Conservation (phyloP, 164 flowering plant genomes). For the Echeveria elegans region DNA sequence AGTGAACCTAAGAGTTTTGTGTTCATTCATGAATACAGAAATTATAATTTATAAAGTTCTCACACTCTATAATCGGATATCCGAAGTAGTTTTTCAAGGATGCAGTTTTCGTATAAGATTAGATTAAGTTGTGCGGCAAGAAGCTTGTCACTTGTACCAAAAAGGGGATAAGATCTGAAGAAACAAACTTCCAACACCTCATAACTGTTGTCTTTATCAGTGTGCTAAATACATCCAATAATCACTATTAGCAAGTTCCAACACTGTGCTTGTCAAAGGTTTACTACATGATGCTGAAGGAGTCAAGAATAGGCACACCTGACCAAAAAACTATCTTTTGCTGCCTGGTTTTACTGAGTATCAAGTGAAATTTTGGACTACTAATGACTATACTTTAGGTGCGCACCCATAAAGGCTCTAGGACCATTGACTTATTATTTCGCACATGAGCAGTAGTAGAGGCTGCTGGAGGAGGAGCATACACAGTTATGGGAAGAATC, state of each 20-base stretch:
- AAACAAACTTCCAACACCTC: too few species aligned
- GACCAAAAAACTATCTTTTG: not conserved
- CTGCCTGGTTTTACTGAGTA: not conserved
- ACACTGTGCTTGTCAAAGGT: not conserved
- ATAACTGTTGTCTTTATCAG: too few species aligned
- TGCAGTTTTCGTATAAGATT: too few species aligned
- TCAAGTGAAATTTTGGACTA: not conserved
- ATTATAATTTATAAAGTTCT: too few species aligned
- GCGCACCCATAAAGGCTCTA: slow-evolving; percentile 68
- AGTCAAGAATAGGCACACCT: not conserved
- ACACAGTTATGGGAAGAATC: slow-evolving; percentile 91
- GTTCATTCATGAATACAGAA: too few species aligned
- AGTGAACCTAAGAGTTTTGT: too few species aligned
- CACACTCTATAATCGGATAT: too few species aligned
- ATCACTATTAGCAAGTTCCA: not conserved
- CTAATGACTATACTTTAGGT: slow-evolving; percentile 29
- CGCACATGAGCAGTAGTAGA: slow-evolving; percentile 39
- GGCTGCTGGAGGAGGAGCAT: slow-evolving; percentile 72
- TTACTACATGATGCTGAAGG: not conserved
- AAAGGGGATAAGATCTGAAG: too few species aligned
- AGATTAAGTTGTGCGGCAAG: too few species aligned
- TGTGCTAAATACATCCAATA: too few species aligned
- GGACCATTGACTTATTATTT: slow-evolving; percentile 40
- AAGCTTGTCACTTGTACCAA: too few species aligned
- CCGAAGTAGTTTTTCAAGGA: too few species aligned